Base-by-base conservation (phyloP, 2,329 filamentous ascomycete species). In the Neofusicoccum laricinum region DNA sequence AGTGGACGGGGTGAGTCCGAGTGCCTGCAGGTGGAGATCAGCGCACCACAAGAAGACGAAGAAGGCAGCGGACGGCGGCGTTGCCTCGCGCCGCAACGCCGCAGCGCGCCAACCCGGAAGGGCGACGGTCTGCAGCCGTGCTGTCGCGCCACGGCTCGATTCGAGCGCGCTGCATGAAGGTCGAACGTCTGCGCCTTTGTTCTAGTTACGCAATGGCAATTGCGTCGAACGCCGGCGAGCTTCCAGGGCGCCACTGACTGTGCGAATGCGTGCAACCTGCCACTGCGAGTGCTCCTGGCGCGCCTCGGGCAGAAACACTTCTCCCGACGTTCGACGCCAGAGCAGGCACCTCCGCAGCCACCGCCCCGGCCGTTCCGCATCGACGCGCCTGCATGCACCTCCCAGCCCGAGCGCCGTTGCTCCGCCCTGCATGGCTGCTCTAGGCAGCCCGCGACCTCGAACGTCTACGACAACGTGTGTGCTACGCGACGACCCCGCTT, bases 131-230 rank as follows among this genome's bases (percentile, higher is more conserved):
- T 36, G 50, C 50, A 40, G 34, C 32, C 8, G 32, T 14, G 21
- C 43, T 3, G 2, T 21, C 17, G 43, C 43, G 43, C 17, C 10
- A 21, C 2, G 25, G 4, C 51, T 17, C 51, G 38, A 25, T 57
- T 32, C 12, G 36, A 57, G 51, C 36, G 38, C 17, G 19, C 19
- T 43, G 51, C 51, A 57, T 57, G 36, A 57, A 57, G 51, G 36
- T 57, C 51, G 36, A 57, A 57, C 51, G 51, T 57, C 51, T 41
- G 38, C 19, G 51, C 17, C 49, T 53, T 53, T 53, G 49, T 53
- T 21, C 49, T 53, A 53, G 49, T 53, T 53, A 53, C 49, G 49
- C 49, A 53, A 53, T 19, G 49, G 49, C 32, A 53, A 53, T 19
- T 40, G 49, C 49, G 14, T 53, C 34, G 49, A 40, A 36, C 8